Evolutionary conservation across 2,329 filamentous ascomycete genomes (phyloP), one percentile per base, ranked within the genome.

Genomic region (Fusarium decemcellulare): DNA sequence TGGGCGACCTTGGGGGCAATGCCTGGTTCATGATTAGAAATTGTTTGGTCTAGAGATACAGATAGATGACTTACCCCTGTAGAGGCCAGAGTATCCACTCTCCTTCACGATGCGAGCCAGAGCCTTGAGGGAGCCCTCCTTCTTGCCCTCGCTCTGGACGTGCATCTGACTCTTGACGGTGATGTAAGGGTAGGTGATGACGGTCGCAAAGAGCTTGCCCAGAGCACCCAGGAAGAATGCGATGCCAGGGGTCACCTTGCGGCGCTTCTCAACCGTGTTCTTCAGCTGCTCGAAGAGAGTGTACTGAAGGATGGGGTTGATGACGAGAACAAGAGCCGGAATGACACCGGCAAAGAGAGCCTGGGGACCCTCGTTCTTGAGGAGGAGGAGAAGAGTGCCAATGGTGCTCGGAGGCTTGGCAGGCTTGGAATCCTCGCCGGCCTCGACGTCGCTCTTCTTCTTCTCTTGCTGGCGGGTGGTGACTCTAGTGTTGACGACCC

Each of bases 231-330:
- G 86, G 77, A 96, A 89, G 81, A 99, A 99, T 52, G 94, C 94
- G 72, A 97, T 89, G 59, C 90, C 91, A 2, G 95, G 94, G 0
- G 93, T 97, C 61, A 98, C 88, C 73, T 92, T 90, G 63, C 83
- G 78, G 86, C 85, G 78, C 76, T 82, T 92, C 88, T 98, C 95
- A 60, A 98, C 83, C 29, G 87, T 76, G 79, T 98, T 97, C 89
- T 98, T 98, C 84, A 98, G 85, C 85, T 99, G 95, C 86, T 99
- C 96, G 76, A 98, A 99, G 59, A 99, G 92, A 15, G 96, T 99
- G 83, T 99, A 99, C 84, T 99, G 96, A 70, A 99, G 85, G 72
- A 99, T 99, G 6, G 96, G 96, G 84, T 99, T 99, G 84, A 98
- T 94, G 76, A 99, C 96, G 69, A 99, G 87, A 72, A 99, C 91